phyloP scores from a whole-genome alignment of 495 filamentous ascomycete genomes.

The Tuber indicum region DNA sequence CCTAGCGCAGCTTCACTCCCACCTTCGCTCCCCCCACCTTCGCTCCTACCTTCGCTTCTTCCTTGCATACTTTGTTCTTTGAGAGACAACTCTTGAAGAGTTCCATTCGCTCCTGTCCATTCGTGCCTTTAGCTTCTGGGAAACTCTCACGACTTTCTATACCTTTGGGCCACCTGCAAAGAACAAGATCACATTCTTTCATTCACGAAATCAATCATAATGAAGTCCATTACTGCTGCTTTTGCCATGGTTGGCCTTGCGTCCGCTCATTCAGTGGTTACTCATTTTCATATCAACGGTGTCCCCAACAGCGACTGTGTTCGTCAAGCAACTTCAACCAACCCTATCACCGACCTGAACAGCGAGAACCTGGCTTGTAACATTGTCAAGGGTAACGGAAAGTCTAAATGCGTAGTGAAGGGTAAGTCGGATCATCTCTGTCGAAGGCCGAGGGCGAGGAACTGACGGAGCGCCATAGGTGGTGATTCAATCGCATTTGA shows the following conservation, averaged over 20 bases:
- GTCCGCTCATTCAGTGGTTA: constrained; percentile 23
- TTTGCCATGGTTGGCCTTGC: constrained; percentile 18
- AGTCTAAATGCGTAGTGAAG: constrained; percentile 21
- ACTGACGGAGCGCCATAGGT: constrained; percentile 13
- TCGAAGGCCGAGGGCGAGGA: not conserved
- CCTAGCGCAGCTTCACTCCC: constrained; percentile 8
- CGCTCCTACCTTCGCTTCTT: constrained; percentile 6
- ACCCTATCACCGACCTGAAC: constrained; percentile 50
- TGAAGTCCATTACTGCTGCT: constrained; percentile 16
- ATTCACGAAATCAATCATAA: constrained; percentile 1
- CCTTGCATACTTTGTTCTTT: constrained; percentile 10
- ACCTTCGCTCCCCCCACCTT: constrained; percentile 6
- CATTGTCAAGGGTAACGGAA: constrained; percentile 1
- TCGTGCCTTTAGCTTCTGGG: constrained; percentile 5
- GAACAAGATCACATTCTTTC: constrained; percentile 7
- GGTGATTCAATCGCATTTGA: constrained; percentile 33
- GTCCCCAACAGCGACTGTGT: constrained; percentile 21
- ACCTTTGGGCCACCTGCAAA: not conserved
- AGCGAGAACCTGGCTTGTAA: constrained; percentile 63
- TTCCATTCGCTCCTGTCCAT: constrained; percentile 11
- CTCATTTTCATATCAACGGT: constrained; percentile 34
- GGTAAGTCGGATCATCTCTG: not conserved
- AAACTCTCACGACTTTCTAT: constrained; percentile 22
- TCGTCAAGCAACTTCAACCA: constrained; percentile 40
- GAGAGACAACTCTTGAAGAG: constrained; percentile 29